A percentile compares a stretch with the other conserved stretches of the same genome.
Conservation (phyloP, 139 green algal genomes). For the Chlorella sp. region DNA sequence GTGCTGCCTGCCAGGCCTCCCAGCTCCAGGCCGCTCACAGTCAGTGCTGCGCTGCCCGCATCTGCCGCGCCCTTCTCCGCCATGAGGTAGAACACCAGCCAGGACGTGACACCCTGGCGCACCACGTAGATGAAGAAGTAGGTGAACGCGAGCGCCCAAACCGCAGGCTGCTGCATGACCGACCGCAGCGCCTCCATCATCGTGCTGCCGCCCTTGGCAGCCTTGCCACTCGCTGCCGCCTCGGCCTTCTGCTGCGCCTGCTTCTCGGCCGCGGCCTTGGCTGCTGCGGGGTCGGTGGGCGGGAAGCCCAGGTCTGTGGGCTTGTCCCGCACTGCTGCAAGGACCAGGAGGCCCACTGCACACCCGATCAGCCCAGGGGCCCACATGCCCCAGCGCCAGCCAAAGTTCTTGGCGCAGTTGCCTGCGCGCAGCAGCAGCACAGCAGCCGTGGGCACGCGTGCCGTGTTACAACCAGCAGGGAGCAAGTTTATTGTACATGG, state of each 20-base stretch:
- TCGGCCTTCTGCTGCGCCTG: not conserved
- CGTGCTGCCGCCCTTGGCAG: too few species aligned
- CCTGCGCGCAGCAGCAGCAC: too few species aligned
- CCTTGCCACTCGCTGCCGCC: too few species aligned
- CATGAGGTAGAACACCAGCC: conserved; percentile 76
- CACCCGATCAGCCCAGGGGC: too few species aligned
- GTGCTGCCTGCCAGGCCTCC: conserved; percentile 74
- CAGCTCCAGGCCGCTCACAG: conserved; percentile 83
- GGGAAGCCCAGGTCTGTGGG: too few species aligned
- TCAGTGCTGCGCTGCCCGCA: conserved; percentile 46
- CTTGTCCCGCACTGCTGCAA: too few species aligned
- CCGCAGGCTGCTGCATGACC: conserved; percentile 25
- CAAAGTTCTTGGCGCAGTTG: too few species aligned
- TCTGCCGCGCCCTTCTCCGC: conserved; percentile 61
- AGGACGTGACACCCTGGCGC: conserved; percentile 58
- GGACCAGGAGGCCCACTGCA: too few species aligned
- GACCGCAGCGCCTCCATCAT: not conserved
- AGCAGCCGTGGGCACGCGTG: too few species aligned
- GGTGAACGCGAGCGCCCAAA: conserved; percentile 57
- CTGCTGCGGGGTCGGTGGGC: too few species aligned
- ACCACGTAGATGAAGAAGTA: conserved; percentile 69
- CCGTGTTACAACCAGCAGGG: not conserved
- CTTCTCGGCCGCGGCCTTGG: not conserved
- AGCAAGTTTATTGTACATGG: too few species aligned
- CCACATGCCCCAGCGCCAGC: too few species aligned